phyloP scores from a whole-genome alignment of 495 filamentous ascomycete genomes.

The Melanomma pulvis-pyrius region DNA sequence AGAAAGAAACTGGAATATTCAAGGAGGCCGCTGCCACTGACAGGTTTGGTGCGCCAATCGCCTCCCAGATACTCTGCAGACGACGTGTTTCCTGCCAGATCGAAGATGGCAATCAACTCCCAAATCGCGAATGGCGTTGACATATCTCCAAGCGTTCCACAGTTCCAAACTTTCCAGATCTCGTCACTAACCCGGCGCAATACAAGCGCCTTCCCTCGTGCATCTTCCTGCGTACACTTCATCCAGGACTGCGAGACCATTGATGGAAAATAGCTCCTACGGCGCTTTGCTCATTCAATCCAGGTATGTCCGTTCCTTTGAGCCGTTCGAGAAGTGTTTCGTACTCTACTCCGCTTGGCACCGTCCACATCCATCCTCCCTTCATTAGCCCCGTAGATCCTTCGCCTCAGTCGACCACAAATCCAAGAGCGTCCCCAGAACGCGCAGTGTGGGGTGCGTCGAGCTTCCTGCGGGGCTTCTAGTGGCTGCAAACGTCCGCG shows the following conservation, averaged over 20 bases:
- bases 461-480: not conserved
- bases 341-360: slow-evolving; percentile 15
- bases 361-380: not conserved
- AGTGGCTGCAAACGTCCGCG: not conserved
- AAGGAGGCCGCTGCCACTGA: not conserved
- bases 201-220: slow-evolving; percentile 1
- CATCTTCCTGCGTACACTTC: not conserved
- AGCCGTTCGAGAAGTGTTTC: slow-evolving; percentile 5
- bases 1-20: not conserved
- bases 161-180: not conserved
- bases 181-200: not conserved
- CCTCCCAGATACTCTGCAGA: not conserved
- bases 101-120: not conserved
- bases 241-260: slow-evolving; percentile 7
- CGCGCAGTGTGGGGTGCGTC: not conserved
- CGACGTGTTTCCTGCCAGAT: not conserved
- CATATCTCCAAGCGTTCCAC: not conserved
- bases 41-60: not conserved
- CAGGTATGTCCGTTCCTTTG: slow-evolving; percentile 7
- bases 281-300: not conserved
- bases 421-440: not conserved
- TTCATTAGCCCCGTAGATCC: not conserved
- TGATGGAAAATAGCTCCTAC: slow-evolving; percentile 20
- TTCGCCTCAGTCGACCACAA: not conserved
- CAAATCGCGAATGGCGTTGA: not conserved